These are phyloP conservation scores for Aquanectria penicillioides DNA, from an alignment of 2,329 filamentous ascomycete species.

Conservation along the genomic window DNA sequence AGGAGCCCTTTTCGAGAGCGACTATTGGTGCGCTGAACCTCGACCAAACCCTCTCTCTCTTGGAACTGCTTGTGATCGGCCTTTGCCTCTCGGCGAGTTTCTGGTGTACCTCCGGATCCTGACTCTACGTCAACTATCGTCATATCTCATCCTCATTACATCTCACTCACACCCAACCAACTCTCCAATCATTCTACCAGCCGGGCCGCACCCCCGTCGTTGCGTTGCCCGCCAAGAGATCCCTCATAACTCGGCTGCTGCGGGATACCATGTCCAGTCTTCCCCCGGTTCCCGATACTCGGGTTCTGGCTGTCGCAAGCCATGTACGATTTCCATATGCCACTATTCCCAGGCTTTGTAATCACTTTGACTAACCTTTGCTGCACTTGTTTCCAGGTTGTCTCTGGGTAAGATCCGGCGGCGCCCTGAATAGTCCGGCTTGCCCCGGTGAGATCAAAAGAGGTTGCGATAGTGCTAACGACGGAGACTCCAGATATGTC, in stretches of 20 bases:
- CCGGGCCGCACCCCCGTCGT: too few relatives aligned
- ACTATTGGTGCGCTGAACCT: too few relatives aligned
- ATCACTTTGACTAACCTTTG: constrained; percentile 21
- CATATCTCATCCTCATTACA: not conserved
- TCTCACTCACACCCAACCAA: not conserved
- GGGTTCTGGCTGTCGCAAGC: constrained; percentile 88
- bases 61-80: too few relatives aligned
- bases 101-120: too few relatives aligned
- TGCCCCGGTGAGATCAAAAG: not conserved
- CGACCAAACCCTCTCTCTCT: too few relatives aligned
- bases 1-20: too few relatives aligned
- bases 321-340: constrained; percentile 73
- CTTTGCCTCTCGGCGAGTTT: too few relatives aligned
- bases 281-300: constrained; percentile 62
- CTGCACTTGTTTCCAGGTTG: constrained; percentile 33
- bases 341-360: not conserved
- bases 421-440: not conserved
- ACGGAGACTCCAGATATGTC: constrained; percentile 75
- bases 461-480: not conserved
- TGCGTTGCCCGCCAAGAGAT: constrained; percentile 9
- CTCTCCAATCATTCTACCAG: not conserved
- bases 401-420: constrained; percentile 38
- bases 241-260: not conserved
- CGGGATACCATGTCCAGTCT: constrained; percentile 33
- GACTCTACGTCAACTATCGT: too few relatives aligned